A percentile compares a stretch with the other conserved stretches of the same genome.
Conservation (phyloP, 2,329 filamentous ascomycete genomes). For the Berkeleyomyces basicola region DNA sequence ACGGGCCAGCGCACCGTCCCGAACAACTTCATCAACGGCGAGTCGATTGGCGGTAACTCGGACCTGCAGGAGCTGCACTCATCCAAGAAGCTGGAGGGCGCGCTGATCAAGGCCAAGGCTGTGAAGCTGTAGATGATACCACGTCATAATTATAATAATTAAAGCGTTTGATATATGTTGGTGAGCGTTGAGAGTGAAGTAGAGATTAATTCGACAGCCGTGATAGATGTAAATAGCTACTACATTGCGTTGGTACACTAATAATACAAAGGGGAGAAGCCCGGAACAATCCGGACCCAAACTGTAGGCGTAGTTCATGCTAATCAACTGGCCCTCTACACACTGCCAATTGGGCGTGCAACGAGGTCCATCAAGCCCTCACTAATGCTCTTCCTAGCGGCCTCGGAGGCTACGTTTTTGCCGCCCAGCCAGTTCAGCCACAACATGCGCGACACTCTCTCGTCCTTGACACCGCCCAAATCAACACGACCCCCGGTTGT, state of each 20-base stretch:
- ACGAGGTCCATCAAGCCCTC: slow-evolving; percentile 80
- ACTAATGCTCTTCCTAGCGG: slow-evolving; percentile 64
- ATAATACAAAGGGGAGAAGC: slow-evolving; percentile 27
- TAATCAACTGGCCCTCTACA: slow-evolving; percentile 38
- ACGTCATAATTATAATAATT: slow-evolving; percentile 6
- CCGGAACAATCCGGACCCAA: too few species aligned
- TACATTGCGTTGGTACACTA: neutral
- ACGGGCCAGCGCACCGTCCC: slow-evolving; percentile 78
- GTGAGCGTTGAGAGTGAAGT: neutral
- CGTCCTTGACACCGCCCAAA: slow-evolving; percentile 59
- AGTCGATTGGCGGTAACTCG: slow-evolving; percentile 95
- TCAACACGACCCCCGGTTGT: slow-evolving; percentile 29
- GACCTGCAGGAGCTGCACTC: slow-evolving; percentile 50
- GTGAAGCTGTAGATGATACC: slow-evolving; percentile 23
- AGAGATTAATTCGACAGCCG: neutral
- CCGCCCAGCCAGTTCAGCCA: slow-evolving; percentile 88
- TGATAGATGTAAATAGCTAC: slow-evolving; percentile 16
- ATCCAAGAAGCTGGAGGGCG: slow-evolving; percentile 23
- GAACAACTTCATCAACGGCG: slow-evolving; percentile 80
- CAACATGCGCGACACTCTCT: slow-evolving; percentile 61
- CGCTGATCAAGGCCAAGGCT: slow-evolving; percentile 29
- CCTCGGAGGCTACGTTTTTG: slow-evolving; percentile 71
- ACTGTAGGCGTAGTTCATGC: too few species aligned
- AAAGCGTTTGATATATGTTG: neutral
- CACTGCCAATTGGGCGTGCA: slow-evolving; percentile 71